These are phyloP conservation scores for Zygosaccharomyces pseudobailii DNA, from an alignment of 1,139 yeast species.

Conservation along the genomic window DNA sequence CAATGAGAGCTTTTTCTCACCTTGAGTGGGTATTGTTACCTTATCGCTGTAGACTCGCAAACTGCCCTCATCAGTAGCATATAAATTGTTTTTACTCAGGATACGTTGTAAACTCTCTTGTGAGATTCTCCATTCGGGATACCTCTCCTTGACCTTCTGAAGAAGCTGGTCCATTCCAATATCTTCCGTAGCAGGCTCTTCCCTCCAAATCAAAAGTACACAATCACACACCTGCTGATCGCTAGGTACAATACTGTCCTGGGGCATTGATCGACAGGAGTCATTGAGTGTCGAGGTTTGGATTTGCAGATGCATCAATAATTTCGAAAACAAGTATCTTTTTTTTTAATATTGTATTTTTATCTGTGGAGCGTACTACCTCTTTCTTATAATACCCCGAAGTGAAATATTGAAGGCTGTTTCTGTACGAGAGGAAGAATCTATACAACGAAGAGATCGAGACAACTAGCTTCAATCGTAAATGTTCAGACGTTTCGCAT, in stretches of 20 bases:
- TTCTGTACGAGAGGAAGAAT: not conserved
- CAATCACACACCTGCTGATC: constrained; percentile 61
- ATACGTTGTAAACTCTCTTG: constrained; percentile 53
- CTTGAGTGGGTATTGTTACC: constrained; percentile 52
- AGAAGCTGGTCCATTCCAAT: constrained; percentile 54
- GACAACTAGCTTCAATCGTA: not conserved
- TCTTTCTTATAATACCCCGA: constrained; percentile 1
- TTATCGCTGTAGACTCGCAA: constrained; percentile 48
- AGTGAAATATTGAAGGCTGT: not conserved
- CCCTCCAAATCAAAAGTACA: constrained; percentile 62
- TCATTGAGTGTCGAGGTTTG: constrained; percentile 15
- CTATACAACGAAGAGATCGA: not conserved
- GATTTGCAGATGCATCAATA: constrained; percentile 13
- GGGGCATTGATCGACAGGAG: constrained; percentile 7
- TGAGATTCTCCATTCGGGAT: constrained; percentile 60
- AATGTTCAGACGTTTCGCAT: constrained; percentile 11
- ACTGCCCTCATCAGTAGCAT: constrained; percentile 35
- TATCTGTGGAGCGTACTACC: not conserved
- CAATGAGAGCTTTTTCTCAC: constrained; percentile 28
- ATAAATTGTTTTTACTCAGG: constrained; percentile 52
- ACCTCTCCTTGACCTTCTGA: constrained; percentile 44
- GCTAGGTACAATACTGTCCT: constrained; percentile 43
- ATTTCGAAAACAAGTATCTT: not conserved
- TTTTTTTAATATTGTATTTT: not conserved
- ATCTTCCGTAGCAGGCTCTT: constrained; percentile 59